Evolutionary conservation across 306 rosid genomes (phyloP).

Genomic region (Castanea crenata): DNA sequence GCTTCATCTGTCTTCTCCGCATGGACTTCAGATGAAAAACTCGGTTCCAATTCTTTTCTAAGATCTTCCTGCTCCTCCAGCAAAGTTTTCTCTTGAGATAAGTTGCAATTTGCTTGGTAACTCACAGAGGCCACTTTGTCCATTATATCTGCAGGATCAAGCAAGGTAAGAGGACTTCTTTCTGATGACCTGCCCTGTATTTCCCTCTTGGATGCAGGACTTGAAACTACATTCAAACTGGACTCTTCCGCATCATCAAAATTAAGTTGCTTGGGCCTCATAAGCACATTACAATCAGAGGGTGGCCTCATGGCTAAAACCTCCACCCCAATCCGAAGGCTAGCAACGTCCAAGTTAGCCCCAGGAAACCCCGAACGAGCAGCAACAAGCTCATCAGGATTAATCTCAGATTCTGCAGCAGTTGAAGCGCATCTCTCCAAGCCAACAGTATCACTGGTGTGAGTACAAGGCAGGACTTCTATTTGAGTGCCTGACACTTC

Average conservation of each 20-base stretch:
- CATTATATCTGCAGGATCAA: conserved; percentile 23
- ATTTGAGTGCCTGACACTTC: conserved; percentile 30
- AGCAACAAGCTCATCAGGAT: conserved; percentile 27
- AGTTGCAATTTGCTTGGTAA: conserved; percentile 28
- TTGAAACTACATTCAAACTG: conserved; percentile 34
- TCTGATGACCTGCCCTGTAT: conserved; percentile 24
- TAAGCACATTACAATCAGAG: conserved; percentile 38
- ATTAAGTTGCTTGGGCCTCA: conserved; percentile 55
- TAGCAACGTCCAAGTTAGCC: conserved; percentile 24
- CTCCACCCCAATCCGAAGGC: conserved; percentile 34
- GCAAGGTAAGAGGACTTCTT: conserved; percentile 9
- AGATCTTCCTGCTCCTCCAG: conserved; percentile 28
- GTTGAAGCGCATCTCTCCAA: conserved; percentile 27
- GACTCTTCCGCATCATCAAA: conserved; percentile 44
- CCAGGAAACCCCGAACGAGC: conserved; percentile 20
- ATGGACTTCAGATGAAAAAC: conserved; percentile 20
- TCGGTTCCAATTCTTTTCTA: conserved; percentile 23
- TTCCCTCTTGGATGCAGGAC: conserved; percentile 29
- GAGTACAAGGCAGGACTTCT: conserved; percentile 22
- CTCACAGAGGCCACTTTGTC: conserved; percentile 25
- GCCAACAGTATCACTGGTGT: conserved; percentile 14
- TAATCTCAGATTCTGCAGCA: conserved; percentile 24
- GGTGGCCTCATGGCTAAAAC: conserved; percentile 28
- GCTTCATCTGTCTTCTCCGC: conserved; percentile 21
- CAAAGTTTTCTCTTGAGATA: conserved; percentile 17